These are phyloP conservation scores for Diaporthe sp. DNA, from an alignment of 2,329 filamentous ascomycete genomes.

Conservation along the genomic window DNA sequence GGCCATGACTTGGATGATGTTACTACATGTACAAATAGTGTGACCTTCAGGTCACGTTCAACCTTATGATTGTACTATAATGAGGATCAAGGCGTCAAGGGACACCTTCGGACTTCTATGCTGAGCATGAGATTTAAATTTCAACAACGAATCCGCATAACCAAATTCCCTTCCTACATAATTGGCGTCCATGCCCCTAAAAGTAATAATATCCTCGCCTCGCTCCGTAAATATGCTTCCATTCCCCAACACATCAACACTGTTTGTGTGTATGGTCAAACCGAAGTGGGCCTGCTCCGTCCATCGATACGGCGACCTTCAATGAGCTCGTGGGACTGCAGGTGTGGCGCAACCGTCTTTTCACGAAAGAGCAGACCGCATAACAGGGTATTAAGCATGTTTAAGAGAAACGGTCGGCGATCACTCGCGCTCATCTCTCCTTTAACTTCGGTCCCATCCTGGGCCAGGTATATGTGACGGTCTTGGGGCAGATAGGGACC, in stretches of 20 bases:
- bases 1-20: neutral
- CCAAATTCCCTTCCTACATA: neutral
- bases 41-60: neutral
- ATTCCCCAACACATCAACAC: neutral
- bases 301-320: neutral
- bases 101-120: neutral
- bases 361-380: neutral
- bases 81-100: neutral
- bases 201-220: neutral
- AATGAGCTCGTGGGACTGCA: neutral
- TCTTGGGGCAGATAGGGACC: constrained; percentile 62
- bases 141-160: too few species aligned
- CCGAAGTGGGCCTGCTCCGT: neutral
- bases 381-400: constrained; percentile 44
- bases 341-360: too few species aligned
- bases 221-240: too few species aligned
- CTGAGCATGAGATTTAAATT: neutral
- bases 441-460: constrained; percentile 61
- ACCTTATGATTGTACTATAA: neutral
- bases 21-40: neutral
- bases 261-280: neutral
- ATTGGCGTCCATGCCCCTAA: neutral
- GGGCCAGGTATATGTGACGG: constrained; percentile 62
- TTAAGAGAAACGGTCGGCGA: constrained; percentile 54
- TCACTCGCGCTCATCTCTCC: constrained; percentile 63